A percentile compares a stretch with the other conserved stretches of the same genome.
These are phyloP conservation scores for Gossypium anomalum DNA, from an alignment of 345 rosid species.

Conservation along the genomic window DNA sequence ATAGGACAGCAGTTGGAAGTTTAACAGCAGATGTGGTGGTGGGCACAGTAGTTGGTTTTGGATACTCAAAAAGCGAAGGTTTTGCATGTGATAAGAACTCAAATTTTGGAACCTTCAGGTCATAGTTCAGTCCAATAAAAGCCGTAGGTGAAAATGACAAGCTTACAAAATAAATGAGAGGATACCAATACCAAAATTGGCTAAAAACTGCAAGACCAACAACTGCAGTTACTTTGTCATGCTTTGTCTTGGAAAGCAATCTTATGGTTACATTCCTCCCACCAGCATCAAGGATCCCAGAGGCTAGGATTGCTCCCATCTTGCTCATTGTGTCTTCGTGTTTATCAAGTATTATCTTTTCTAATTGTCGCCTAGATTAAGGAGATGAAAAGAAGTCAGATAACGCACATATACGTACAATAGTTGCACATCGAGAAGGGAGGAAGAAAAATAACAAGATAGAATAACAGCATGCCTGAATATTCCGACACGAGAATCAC, in stretches of 20 bases:
- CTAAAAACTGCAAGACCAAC: slow-evolving; percentile 97
- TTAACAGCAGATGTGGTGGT: slow-evolving; percentile 77
- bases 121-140: slow-evolving; percentile 84
- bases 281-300: slow-evolving; percentile 98
- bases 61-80: slow-evolving; percentile 94
- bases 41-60: slow-evolving; percentile 83
- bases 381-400: background rate
- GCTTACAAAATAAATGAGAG: slow-evolving; percentile 89
- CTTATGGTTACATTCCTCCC: slow-evolving; percentile 96
- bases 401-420: background rate
- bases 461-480: slow-evolving; percentile 53
- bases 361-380: slow-evolving; percentile 71
- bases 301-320: slow-evolving; percentile 99
- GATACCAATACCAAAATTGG: slow-evolving; percentile 99
- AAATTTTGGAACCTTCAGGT: slow-evolving; percentile 48
- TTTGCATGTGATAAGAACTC: slow-evolving; percentile 91
- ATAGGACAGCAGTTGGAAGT: slow-evolving; percentile 94
- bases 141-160: slow-evolving; percentile 97
- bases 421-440: background rate
- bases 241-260: slow-evolving; percentile 92
- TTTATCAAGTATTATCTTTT: slow-evolving; percentile 91
- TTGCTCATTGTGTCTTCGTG: slow-evolving; percentile 99
- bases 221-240: slow-evolving; percentile 91
- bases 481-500: slow-evolving; percentile 95
- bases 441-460: background rate